phyloP scores from a whole-genome alignment of 176 grass and related monocot genomes.

The Miscanthus lutarioriparius region DNA sequence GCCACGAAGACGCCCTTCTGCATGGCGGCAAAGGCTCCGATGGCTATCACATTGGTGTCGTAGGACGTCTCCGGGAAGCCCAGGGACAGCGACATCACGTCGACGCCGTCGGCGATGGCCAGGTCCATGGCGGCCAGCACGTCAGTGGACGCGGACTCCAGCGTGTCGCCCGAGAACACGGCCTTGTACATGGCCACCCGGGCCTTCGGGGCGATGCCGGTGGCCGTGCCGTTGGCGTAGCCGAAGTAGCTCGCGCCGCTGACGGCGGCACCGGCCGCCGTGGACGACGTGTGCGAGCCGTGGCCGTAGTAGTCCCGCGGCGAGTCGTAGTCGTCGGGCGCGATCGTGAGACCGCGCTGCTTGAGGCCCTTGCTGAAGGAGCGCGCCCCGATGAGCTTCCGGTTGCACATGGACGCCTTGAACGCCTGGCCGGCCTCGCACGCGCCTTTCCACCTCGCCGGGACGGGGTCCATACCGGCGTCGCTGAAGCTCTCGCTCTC shows the following conservation, averaged over 20 bases:
- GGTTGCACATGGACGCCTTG: slow-evolving; percentile 44
- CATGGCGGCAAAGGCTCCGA: slow-evolving; percentile 62
- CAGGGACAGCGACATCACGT: slow-evolving; percentile 62
- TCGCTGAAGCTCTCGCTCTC: slow-evolving; percentile 61
- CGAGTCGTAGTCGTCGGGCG: slow-evolving; percentile 47
- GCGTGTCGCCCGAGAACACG: slow-evolving; percentile 39
- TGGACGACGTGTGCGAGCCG: slow-evolving; percentile 73
- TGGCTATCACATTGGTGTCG: slow-evolving; percentile 56
- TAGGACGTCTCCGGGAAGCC: slow-evolving; percentile 54
- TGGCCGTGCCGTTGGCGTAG: slow-evolving; percentile 63
- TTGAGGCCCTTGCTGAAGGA: slow-evolving; percentile 56
- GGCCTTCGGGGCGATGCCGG: slow-evolving; percentile 53
- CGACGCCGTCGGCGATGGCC: slow-evolving; percentile 56
- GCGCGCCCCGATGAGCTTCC: slow-evolving; percentile 59
- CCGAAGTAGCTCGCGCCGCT: slow-evolving; percentile 33
- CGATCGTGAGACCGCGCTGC: slow-evolving; percentile 16
- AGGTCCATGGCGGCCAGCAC: slow-evolving; percentile 65
- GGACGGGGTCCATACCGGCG: slow-evolving; percentile 34
- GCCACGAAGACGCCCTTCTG: slow-evolving; percentile 50
- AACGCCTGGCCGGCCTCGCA: slow-evolving; percentile 48
- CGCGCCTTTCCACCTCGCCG: slow-evolving; percentile 52
- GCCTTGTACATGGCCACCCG: slow-evolving; percentile 69
- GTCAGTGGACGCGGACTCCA: slow-evolving; percentile 53
- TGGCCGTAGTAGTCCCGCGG: slow-evolving; percentile 60
- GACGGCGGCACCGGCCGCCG: slow-evolving; percentile 53